Base-by-base conservation (phyloP, 1,139 yeast species). In the Insectozyma bohioensis region DNA sequence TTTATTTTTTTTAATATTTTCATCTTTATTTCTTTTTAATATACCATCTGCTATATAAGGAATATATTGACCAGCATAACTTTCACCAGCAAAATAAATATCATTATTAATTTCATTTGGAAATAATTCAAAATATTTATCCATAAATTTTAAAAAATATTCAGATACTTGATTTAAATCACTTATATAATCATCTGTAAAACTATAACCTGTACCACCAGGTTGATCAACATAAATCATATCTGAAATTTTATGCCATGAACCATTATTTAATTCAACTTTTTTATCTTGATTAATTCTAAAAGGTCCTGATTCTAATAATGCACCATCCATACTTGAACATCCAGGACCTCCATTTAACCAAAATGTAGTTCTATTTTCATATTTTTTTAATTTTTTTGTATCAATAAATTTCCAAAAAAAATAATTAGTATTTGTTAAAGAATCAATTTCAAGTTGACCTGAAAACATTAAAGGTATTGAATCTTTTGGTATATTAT, bases 281-380 rank as follows among this genome's bases (percentile, higher is more conserved):
- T 75, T 53, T 2, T 67, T 61, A 8, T 72, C 55, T 0, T 57
- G 45, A 40, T 65, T 58, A 12, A 88, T 69, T 37, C 96, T 66
- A 37, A 88, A 75, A 0, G 98, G 97, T 0, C 99, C 99, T 2
- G 81, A 63, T 56, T 94, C 99, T 77, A 92, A 78, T 42, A 92
- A 56, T 0, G 96, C 96, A 3, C 99, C 99, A 58, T 92, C 98
- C 94, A 92, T 80, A 0, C 96, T 87, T 3, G 97, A 87, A 56
- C 99, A 92, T 0, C 99, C 99, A 0, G 95, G 95, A 0, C 95
- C 95, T 26, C 99, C 99, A 56, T 94, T 92, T 19, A 92, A 70
- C 98, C 98, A 92, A 39, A 88, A 70, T 6, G 81, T 67, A 12
- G 85, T 65, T 20, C 75, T 64, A 10, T 52, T 52, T 17, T 45